phyloP scores from a whole-genome alignment of 768 basidiomycete genomes.

The Naganishia vaughanmartiniae region DNA sequence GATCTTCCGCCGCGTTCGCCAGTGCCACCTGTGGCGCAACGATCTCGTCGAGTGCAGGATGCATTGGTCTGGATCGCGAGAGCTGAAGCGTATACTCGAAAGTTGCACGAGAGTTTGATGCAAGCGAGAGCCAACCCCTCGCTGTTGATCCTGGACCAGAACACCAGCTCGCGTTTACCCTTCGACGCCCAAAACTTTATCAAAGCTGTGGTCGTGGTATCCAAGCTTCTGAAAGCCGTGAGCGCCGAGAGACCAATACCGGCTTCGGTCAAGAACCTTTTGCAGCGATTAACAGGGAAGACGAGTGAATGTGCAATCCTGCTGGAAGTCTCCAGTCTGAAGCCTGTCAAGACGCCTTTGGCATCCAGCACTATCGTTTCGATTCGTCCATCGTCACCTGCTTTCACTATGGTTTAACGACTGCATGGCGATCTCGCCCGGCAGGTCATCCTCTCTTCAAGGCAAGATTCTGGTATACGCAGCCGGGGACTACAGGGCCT shows the following conservation, averaged over 20 bases:
- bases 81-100: conserved; percentile 66
- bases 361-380: not conserved
- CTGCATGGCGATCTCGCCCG: not conserved
- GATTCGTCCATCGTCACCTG: not conserved
- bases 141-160: conserved; percentile 52
- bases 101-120: conserved; percentile 62
- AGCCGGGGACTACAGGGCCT: no score
- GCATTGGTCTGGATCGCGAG: conserved; percentile 54
- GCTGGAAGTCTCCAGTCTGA: conserved; percentile 77
- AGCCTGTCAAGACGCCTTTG: conserved; percentile 54
- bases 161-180: conserved; percentile 64
- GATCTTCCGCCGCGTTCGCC: conserved; percentile 7
- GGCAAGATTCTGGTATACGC: no score
- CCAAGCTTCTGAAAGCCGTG: conserved; percentile 65
- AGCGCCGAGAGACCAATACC: conserved; percentile 62
- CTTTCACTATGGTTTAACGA: conserved; percentile 2
- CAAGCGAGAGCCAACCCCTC: conserved; percentile 59
- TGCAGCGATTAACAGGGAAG: conserved; percentile 73
- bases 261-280: conserved; percentile 64
- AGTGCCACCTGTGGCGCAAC: not conserved
- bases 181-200: conserved; percentile 78
- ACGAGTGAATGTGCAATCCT: conserved; percentile 85
- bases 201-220: conserved; percentile 77
- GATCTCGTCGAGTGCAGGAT: conserved; percentile 34
- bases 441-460: no score